Evolutionary conservation across 2,329 filamentous ascomycete genomes (phyloP).

Genomic region (Clonostachys solani): DNA sequence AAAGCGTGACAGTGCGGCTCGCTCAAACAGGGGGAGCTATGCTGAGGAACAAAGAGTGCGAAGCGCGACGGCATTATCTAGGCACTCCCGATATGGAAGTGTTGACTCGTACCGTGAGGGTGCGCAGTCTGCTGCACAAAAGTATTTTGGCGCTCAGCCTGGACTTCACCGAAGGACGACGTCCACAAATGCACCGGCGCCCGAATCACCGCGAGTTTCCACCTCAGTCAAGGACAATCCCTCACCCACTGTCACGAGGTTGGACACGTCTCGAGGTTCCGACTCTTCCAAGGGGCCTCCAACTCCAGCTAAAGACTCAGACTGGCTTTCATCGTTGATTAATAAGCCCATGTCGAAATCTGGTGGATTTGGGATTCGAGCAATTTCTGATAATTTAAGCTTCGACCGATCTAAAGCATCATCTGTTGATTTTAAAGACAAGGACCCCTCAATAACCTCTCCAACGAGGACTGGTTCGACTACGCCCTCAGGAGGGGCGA

Average conservation of each 20-base stretch:
- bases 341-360: constrained; percentile 45
- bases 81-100: constrained; percentile 77
- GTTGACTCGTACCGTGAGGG: constrained; percentile 68
- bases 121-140: constrained; percentile 60
- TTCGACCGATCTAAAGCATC: constrained; percentile 3
- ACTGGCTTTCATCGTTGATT: constrained; percentile 49
- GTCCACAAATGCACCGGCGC: constrained; percentile 45
- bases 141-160: constrained; percentile 58
- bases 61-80: constrained; percentile 60
- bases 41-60: constrained; percentile 68
- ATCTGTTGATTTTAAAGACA: constrained; percentile 10
- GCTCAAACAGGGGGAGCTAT: constrained; percentile 73
- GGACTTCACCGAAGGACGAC: constrained; percentile 55
- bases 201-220: constrained; percentile 46
- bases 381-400: constrained; percentile 72
- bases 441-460: constrained; percentile 53
- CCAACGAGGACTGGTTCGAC: constrained; percentile 75
- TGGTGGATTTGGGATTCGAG: constrained; percentile 67
- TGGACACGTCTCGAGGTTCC: constrained; percentile 38
- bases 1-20: constrained; percentile 63
- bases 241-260: constrained; percentile 55
- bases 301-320: constrained; percentile 13
- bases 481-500: constrained; percentile 59
- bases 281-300: background rate
- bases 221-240: constrained; percentile 49